These are phyloP conservation scores for Cladosporium sp. DNA, from an alignment of 2,329 filamentous ascomycete species.

Conservation along the genomic window DNA sequence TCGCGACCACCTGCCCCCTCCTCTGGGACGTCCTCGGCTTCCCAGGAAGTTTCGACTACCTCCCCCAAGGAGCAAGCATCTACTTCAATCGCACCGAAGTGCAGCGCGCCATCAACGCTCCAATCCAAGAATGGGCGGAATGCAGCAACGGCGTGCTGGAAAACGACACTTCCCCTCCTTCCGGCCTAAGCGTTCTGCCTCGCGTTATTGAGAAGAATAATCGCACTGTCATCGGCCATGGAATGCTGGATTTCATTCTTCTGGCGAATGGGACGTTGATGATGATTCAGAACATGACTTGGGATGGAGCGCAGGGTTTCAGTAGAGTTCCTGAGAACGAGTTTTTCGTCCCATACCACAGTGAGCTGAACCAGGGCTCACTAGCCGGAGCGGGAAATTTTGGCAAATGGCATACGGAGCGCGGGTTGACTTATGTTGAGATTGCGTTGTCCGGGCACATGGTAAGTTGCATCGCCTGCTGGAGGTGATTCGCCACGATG, in stretches of 20 bases:
- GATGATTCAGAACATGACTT: constrained; percentile 77
- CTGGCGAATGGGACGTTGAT: constrained; percentile 65
- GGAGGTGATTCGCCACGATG: constrained; percentile 13
- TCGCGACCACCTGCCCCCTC: constrained; percentile 66
- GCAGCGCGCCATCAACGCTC: constrained; percentile 36
- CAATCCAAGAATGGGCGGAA: constrained; percentile 62
- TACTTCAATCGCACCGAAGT: constrained; percentile 36
- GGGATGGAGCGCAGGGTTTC: constrained; percentile 68
- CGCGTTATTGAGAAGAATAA: constrained; percentile 68
- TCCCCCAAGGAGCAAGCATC: constrained; percentile 56
- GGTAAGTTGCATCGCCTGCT: constrained; percentile 17
- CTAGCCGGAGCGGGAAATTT: constrained; percentile 61
- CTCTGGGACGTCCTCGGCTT: constrained; percentile 66
- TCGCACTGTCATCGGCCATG: constrained; percentile 70
- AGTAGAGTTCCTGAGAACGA: constrained; percentile 54
- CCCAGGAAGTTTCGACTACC: constrained; percentile 60
- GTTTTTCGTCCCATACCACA: constrained; percentile 65
- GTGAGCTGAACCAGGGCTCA: constrained; percentile 40
- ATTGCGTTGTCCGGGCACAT: constrained; percentile 64
- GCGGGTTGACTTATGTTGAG: constrained; percentile 67
- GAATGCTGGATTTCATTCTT: constrained; percentile 63
- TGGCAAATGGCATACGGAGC: constrained; percentile 67
- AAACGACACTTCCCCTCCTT: constrained; percentile 51
- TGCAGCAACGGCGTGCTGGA: constrained; percentile 49
- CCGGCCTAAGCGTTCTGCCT: constrained; percentile 57